These are phyloP conservation scores for Leccinum disarticulatum DNA, from an alignment of 768 basidiomycete genomes.

Conservation along the genomic window DNA sequence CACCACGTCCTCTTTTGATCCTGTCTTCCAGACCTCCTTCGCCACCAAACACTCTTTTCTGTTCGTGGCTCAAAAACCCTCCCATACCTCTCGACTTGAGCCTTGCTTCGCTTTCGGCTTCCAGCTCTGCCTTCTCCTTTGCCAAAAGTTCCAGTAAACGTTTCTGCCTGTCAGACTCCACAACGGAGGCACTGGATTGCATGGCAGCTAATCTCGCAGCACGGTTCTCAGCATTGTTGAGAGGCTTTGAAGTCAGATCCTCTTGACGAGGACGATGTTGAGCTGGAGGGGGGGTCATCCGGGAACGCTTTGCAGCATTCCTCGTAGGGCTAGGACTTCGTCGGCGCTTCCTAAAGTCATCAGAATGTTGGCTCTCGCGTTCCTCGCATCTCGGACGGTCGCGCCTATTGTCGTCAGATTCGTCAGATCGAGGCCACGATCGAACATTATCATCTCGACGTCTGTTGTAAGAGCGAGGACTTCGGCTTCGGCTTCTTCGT, in stretches of 20 bases:
- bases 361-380: conserved; percentile 22
- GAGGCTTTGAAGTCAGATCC: conserved; percentile 10
- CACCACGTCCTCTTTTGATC: conserved; percentile 68
- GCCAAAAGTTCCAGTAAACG: conserved; percentile 67
- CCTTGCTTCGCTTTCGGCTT: conserved; percentile 66
- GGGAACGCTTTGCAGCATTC: conserved; percentile 47
- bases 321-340: conserved; percentile 36
- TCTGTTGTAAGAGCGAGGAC: conserved; percentile 24
- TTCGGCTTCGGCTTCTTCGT: conserved; percentile 32
- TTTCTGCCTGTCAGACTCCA: conserved; percentile 69
- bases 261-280: conserved; percentile 21
- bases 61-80: conserved; percentile 77
- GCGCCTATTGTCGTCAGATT: conserved; percentile 45
- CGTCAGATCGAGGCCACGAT: conserved; percentile 51
- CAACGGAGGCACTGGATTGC: conserved; percentile 66
- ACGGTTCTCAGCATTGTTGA: conserved; percentile 50
- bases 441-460: conserved; percentile 29
- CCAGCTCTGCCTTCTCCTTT: conserved; percentile 77
- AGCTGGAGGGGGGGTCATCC: conserved; percentile 41
- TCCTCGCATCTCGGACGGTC: conserved; percentile 29
- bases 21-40: conserved; percentile 76
- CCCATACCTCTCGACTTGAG: conserved; percentile 77
- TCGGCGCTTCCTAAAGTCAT: conserved; percentile 40
- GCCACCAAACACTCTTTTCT: conserved; percentile 83
- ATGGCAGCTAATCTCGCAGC: conserved; percentile 90